A percentile compares a stretch with the other conserved stretches of the same genome.
Conservation (phyloP, 176 grass and related monocot genomes). For the Tillandsia fasciculata region DNA sequence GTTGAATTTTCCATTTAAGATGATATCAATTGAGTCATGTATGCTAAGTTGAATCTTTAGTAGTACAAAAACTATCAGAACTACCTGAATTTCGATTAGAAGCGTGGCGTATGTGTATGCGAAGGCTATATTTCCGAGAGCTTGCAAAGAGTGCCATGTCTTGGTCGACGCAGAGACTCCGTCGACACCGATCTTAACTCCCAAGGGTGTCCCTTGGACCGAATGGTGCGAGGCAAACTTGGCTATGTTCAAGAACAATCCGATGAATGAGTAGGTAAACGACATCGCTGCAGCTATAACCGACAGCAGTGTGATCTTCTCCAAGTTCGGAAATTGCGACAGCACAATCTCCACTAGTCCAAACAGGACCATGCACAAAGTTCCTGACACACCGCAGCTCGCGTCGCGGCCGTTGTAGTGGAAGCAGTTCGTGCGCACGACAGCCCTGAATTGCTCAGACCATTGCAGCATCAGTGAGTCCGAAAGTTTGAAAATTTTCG, state of each 20-base stretch:
- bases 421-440: conserved; percentile 58
- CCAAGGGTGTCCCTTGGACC: conserved; percentile 48
- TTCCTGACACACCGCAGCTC: conserved; percentile 58
- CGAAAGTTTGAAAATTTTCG: too few species aligned
- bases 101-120: conserved; percentile 97
- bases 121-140: conserved; percentile 88
- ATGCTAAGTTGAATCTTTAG: too few species aligned
- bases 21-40: too few species aligned
- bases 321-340: conserved; percentile 77
- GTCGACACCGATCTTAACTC: conserved; percentile 39
- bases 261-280: conserved; percentile 68
- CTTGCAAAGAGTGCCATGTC: conserved; percentile 67
- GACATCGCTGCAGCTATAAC: conserved; percentile 79
- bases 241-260: conserved; percentile 42
- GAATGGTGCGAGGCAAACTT: conserved; percentile 56
- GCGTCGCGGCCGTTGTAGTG: conserved; percentile 44
- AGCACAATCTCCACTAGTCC: conserved; percentile 59
- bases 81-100: conserved; percentile 85
- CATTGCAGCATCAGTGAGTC: too few species aligned
- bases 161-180: conserved; percentile 58
- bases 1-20: too few species aligned
- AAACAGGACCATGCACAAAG: conserved; percentile 76
- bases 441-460: conserved; percentile 36
- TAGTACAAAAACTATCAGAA: too few species aligned
- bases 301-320: conserved; percentile 75